A percentile compares a stretch with the other conserved stretches of the same genome.
Conservation (phyloP, 192 early-diverging fungal species). For the Coemansia sp. region DNA sequence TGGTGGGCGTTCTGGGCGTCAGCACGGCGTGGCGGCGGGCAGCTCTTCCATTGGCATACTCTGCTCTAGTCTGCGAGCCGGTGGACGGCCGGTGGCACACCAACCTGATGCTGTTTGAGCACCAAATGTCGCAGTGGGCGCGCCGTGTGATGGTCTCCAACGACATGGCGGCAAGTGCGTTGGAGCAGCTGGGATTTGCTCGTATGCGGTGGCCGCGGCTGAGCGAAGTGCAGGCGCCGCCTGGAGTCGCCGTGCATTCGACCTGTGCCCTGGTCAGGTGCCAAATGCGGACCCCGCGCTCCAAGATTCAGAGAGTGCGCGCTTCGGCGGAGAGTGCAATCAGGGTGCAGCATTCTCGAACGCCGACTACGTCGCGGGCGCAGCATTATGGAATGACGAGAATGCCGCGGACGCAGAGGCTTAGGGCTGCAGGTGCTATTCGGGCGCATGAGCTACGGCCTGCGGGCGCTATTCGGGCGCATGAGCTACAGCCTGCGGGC, state of each 20-base stretch:
- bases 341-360: no score
- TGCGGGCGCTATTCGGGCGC: no score
- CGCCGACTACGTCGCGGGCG: no score
- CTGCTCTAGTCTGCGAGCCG: conserved; percentile 17
- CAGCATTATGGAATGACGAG: no score
- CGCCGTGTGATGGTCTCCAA: conserved; percentile 6
- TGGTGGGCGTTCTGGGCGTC: not conserved
- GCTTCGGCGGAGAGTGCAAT: no score
- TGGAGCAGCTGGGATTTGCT: not conserved
- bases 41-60: conserved; percentile 13
- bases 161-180: not conserved
- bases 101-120: not conserved
- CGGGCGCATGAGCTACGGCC: no score
- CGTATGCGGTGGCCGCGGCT: not conserved
- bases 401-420: no score
- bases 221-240: not conserved
- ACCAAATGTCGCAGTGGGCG: not conserved
- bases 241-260: not conserved
- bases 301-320: no score
- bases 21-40: conserved; percentile 20
- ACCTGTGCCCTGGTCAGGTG: not conserved
- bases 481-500: no score
- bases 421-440: no score
- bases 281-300: not conserved
- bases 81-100: conserved; percentile 12